These are phyloP conservation scores for Nothophoma quercina DNA, from an alignment of 2,329 filamentous ascomycete genomes.

Conservation along the genomic window DNA sequence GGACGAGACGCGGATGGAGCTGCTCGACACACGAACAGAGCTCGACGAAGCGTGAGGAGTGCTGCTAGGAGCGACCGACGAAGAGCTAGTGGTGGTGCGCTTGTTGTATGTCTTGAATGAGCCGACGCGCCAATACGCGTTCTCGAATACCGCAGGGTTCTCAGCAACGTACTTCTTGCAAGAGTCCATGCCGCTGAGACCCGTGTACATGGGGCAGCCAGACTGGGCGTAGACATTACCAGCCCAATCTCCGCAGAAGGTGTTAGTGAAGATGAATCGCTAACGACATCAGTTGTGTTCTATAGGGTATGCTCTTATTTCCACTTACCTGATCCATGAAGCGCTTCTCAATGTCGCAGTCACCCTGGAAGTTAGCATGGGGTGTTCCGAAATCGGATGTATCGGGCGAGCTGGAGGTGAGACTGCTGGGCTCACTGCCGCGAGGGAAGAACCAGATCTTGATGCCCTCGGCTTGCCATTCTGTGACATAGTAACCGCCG, in stretches of 20 bases:
- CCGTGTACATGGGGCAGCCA: constrained; percentile 57
- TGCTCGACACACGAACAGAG: constrained; percentile 1
- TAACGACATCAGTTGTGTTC: too few relatives aligned
- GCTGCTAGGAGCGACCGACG: constrained; percentile 19
- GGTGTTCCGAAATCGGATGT: constrained; percentile 72
- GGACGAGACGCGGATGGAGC: not conserved
- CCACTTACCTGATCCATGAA: constrained; percentile 78
- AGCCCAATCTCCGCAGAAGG: constrained; percentile 90
- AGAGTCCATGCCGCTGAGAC: constrained; percentile 35
- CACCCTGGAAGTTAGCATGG: constrained; percentile 70
- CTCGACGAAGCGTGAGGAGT: constrained; percentile 16
- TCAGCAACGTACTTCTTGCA: constrained; percentile 75
- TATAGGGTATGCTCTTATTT: too few relatives aligned
- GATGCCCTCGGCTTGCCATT: constrained; percentile 75
- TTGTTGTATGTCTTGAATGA: constrained; percentile 37
- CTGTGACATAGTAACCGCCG: constrained; percentile 54
- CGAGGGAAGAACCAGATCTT: constrained; percentile 83
- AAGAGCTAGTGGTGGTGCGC: constrained; percentile 20
- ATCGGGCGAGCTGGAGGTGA: constrained; percentile 64
- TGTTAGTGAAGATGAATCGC: constrained; percentile 80
- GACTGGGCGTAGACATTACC: constrained; percentile 70
- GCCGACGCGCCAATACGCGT: constrained; percentile 76
- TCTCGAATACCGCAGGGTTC: constrained; percentile 71
- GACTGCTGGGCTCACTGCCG: constrained; percentile 65
- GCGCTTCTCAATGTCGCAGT: constrained; percentile 73